Percentiles rank a stretch among this genome's conserved stretches.
phyloP scores from a whole-genome alignment of 306 rosid species.

The Ormosia emarginata region DNA sequence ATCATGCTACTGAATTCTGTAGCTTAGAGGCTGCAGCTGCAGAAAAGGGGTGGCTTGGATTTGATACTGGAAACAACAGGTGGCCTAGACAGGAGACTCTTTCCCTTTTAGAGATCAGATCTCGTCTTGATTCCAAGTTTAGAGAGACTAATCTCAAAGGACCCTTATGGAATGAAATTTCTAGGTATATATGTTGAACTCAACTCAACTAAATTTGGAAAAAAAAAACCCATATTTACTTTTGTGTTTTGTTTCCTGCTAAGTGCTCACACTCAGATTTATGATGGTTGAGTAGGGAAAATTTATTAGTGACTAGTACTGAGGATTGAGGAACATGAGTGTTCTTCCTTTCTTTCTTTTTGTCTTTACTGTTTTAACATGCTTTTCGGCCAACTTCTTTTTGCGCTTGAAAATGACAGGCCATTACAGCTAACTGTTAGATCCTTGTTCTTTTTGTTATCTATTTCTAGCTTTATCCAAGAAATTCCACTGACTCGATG shows the following conservation, averaged over 20 bases:
- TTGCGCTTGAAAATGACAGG: constrained; percentile 31
- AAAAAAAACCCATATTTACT: background rate
- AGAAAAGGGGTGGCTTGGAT: constrained; percentile 43
- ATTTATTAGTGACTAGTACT: background rate
- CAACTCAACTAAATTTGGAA: background rate
- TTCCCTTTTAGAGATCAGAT: constrained; percentile 79
- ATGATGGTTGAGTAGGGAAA: background rate
- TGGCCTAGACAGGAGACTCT: constrained; percentile 90
- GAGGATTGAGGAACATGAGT: background rate
- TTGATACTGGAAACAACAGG: constrained; percentile 48
- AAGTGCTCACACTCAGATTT: background rate
- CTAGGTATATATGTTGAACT: constrained; percentile 49
- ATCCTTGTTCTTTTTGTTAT: constrained; percentile 24
- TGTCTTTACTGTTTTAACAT: background rate
- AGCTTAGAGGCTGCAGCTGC: background rate
- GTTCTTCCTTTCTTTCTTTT: background rate
- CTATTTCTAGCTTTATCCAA: constrained; percentile 33
- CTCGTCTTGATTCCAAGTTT: constrained; percentile 74
- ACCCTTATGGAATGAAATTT: constrained; percentile 78
- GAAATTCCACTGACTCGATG: constrained; percentile 26
- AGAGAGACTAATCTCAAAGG: constrained; percentile 74
- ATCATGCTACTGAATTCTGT: constrained; percentile 7
- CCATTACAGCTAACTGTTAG: constrained; percentile 34
- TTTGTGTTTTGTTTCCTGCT: background rate
- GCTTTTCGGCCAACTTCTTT: background rate